Base-by-base conservation (phyloP, 139 green algal genomes). In the Tetradesmus lagerheimii region DNA sequence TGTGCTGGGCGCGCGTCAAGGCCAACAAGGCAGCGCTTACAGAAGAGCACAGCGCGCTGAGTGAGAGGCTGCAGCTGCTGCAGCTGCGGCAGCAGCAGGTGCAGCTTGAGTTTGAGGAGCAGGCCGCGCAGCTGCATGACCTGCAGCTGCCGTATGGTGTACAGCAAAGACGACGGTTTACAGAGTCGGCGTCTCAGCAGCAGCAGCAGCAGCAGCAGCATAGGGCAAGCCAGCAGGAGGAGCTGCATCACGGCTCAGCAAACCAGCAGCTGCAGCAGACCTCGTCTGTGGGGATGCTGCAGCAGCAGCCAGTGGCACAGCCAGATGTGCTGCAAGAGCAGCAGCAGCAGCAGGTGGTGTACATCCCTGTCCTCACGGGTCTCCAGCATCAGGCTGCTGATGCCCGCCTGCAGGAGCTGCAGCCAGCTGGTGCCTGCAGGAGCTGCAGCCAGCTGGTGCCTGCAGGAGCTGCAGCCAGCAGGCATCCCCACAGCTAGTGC, bases 21-120 rank as follows among this genome's bases (percentile, higher is more conserved):
- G 43, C 80, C 41, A 85, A 71, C 81, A 87, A 87, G 29, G 53
- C 34, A 77, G 81, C 50, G 45, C 81, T 87, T 4, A 87, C 81
- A 27, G 53, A 64, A n/a, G n/a, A 87, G 43, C 81, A 87, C 37
- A 37, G 62, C 16, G 20, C 2, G 31, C 81, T 87, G 15, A 29
- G 31, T 18, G 34, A 20, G 15, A 47, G 47, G n/a, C 80, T 75
- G 43, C 66, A 76, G 23, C 5, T 76, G 47, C 80, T 86, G 47
- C 80, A 66, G 50, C 80, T 64, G 80, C 47, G 47, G 80, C 80
- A 86, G 80, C 50, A 76, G 16, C 4, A 47, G 27, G 29, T 23
- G n/a, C 29, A 86, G n/a, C 57, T 47, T 6, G 35, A 86, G n/a
- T 86, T 86, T 35, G 80, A 66, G 8, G 47, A 74, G 80, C 38